A percentile compares a stretch with the other conserved stretches of the same genome.
These are phyloP conservation scores for Tilletia horrida DNA, from an alignment of 1,284 basidiomycete genomes.

Conservation along the genomic window DNA sequence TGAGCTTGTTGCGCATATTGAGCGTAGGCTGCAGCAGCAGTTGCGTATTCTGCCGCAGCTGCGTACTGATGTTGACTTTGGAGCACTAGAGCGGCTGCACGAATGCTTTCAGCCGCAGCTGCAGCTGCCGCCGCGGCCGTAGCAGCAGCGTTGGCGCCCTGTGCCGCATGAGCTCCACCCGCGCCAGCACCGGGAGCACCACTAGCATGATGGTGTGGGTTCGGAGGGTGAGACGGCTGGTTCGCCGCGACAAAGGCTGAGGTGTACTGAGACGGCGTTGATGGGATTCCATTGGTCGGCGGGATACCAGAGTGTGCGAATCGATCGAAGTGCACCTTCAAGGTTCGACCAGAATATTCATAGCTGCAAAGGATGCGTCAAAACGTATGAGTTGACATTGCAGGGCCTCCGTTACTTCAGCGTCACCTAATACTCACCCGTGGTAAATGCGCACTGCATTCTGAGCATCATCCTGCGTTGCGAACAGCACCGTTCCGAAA, in stretches of 20 bases:
- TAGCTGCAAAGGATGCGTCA: constrained; percentile 60
- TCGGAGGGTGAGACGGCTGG: constrained; percentile 4
- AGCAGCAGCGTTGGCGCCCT: background rate
- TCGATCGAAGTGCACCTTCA: constrained; percentile 79
- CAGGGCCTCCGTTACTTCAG: too few species aligned
- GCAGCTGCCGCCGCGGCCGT: background rate
- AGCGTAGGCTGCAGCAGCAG: constrained; percentile 10
- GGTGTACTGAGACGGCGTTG: constrained; percentile 52
- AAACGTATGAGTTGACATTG: background rate
- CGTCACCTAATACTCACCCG: constrained; percentile 38
- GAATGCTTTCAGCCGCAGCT: constrained; percentile 11
- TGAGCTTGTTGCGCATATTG: constrained; percentile 12
- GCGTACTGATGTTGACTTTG: constrained; percentile 12
- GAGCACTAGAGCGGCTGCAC: background rate
- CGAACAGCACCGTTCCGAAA: constrained; percentile 87
- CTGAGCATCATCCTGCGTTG: constrained; percentile 84
- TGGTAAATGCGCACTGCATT: constrained; percentile 66
- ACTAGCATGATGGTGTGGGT: background rate
- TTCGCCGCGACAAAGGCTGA: constrained; percentile 39
- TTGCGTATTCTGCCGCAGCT: constrained; percentile 2
- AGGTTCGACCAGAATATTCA: constrained; percentile 76
- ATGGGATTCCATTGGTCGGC: constrained; percentile 28
- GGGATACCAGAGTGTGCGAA: constrained; percentile 32
- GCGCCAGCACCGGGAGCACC: background rate
- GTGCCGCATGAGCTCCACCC: background rate